Evolutionary conservation across 176 grass and related monocot species (phyloP), one percentile per base, ranked within the genome.

Genomic region (Chloris gayana): DNA sequence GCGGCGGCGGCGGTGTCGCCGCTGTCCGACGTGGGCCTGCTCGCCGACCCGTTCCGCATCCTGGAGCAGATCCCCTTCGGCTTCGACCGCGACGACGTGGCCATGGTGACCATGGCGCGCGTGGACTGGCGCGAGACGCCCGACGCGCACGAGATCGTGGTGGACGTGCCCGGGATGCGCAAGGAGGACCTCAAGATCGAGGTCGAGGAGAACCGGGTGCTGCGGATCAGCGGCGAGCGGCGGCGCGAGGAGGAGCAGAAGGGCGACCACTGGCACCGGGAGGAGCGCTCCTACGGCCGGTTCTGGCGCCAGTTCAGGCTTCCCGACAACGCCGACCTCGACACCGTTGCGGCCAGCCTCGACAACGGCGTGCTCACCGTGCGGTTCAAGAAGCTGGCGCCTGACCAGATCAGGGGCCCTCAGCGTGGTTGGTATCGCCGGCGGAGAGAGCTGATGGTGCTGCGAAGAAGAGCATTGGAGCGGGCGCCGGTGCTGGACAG

Each of bases 221-320:
- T 94, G 18, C 84, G 91, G 41, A 78, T 97, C n/a, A 87, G 87
- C 50, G 94, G 94, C 41, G 91, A 97, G 91, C 87, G 94, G n/a
- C 88, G 79, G 80, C 77, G 87, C 26, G 85, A 83, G 64, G 85
- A 88, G 75, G 87, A 92, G 73, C 69, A 33, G 1, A 84, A 78
- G 42, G 94, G 83, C 1, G 87, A 90, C 49, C 89, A 94, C 57
- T 97, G 94, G 94, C 94, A 97, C 85, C 75, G 85, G 0, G 77
- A 90, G 63, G 94, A 97, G 91, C 82, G 94, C 0, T 88, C 91
- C 17, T 87, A 92, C 53, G 94, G 94, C 49, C 74, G 83, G 79
- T 97, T 97, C 94, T 97, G 94, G 94, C 91, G 94, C 29, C 91
- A 92, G 72, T 88, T 97, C 80, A 83, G 94, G 41, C 85, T 97